Evolutionary conservation across 2,329 filamentous ascomycete genomes (phyloP), one percentile per base, ranked within the genome.

Genomic region (Phoma sp.): DNA sequence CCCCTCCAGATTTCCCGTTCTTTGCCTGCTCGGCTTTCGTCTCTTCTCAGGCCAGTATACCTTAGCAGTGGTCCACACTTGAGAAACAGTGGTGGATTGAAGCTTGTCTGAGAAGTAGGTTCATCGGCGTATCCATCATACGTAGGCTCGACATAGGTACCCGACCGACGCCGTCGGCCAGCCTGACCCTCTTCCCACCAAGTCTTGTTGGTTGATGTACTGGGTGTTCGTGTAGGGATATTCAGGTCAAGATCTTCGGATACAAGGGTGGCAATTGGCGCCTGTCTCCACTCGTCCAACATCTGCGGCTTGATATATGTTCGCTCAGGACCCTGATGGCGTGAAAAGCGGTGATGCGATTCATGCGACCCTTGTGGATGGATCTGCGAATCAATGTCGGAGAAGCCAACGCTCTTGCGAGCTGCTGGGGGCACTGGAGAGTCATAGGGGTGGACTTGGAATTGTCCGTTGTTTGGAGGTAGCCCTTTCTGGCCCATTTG

Each of bases 21-120:
- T 60, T 68, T 56, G 34, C 59, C 68, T 72, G 62, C 72, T n/a
- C 58, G 59, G 43, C 54, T 67, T 17, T 57, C 64, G 40, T 96
- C 85, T 32, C 81, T 81, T 33, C 88, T 86, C 34, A 96, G 86
- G 17, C 96, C 95, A 49, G 89, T 93, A 73, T 96, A 99, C 55
- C 95, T 87, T 59, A 99, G 78, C 18, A 99, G 79, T 5, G 95
- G 95, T 0, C 95, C 95, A 68, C 93, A 96, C 74, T 92, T 93
- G 47, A 99, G 80, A 71, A 91, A 93, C 30, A 99, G 76, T 3
- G 86, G 83, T 18, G 95, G 95, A 63, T 90, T 90, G 75, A 98
- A 99, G 53, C 84, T 83, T 15, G 90, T 91, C 77, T 76, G 80
- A 78, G 83, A 82, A 58, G 84, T 82, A 30, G 78, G 80, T 49